phyloP scores from a whole-genome alignment of 257 asterid genomes.

The Fraxinus anomala region DNA sequence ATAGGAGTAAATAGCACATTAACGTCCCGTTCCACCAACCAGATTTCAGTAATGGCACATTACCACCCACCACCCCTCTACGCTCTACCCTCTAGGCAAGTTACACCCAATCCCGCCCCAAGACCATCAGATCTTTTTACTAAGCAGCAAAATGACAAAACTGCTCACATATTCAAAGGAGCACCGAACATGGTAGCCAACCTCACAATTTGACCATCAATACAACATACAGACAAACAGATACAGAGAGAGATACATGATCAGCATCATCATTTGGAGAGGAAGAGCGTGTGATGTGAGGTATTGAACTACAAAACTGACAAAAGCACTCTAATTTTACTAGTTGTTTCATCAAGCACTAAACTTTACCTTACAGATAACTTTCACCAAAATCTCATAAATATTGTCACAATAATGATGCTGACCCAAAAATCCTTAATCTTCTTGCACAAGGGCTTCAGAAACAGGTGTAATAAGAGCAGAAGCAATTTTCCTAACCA shows the following conservation, averaged over 20 bases:
- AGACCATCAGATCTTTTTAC: neutral
- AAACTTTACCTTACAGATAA: neutral
- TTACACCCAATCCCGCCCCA: neutral
- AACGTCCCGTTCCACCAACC: neutral
- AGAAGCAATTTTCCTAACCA: neutral
- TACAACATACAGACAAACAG: neutral
- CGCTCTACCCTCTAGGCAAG: neutral
- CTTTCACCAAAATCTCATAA: neutral
- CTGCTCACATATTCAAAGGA: conserved; percentile 5
- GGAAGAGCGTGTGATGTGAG: neutral
- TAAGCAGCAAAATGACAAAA: neutral
- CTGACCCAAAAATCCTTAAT: neutral
- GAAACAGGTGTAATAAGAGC: neutral
- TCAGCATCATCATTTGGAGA: neutral
- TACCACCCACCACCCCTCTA: neutral
- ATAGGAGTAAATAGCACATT: conserved; percentile 4
- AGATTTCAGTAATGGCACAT: neutral
- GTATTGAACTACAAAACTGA: neutral
- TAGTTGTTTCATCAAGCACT: neutral
- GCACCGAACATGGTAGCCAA: conserved; percentile 10
- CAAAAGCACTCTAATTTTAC: neutral
- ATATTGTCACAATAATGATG: neutral
- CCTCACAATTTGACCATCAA: neutral
- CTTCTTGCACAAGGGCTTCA: neutral
- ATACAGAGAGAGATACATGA: neutral